Evolutionary conservation across 2,329 filamentous ascomycete species (phyloP).

Genomic region (Aureobasidium sp.): DNA sequence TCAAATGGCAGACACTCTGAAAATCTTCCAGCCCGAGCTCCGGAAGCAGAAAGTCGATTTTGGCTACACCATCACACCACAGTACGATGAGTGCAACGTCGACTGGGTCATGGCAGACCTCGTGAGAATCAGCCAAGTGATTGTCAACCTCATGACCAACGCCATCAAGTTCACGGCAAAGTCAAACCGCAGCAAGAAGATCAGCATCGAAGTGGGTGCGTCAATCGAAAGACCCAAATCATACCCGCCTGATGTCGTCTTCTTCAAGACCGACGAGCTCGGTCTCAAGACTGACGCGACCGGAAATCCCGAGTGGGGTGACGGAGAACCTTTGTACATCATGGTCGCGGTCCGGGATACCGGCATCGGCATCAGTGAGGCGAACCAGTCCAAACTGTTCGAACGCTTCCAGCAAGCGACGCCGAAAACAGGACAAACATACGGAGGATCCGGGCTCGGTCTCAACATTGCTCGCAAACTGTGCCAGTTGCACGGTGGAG

Average conservation of each 20-base stretch:
- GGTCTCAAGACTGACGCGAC: slow-evolving; percentile 37
- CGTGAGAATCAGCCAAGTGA: slow-evolving; percentile 18
- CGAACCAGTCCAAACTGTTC: slow-evolving; percentile 17
- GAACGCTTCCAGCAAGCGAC: slow-evolving; percentile 18
- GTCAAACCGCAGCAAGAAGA: slow-evolving; percentile 13
- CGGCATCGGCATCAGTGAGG: slow-evolving; percentile 19
- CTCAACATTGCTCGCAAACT: slow-evolving; percentile 42
- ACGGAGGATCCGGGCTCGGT: slow-evolving; percentile 36
- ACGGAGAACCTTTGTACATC: slow-evolving; percentile 17
- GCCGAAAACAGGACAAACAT: slow-evolving; percentile 20
- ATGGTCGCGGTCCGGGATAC: slow-evolving; percentile 27
- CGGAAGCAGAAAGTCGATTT: slow-evolving; percentile 27
- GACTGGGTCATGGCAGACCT: slow-evolving; percentile 19
- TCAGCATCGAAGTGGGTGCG: slow-evolving; percentile 23
- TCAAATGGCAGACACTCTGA: slow-evolving; percentile 25
- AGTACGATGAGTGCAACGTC: slow-evolving; percentile 24
- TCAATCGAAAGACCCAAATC: slow-evolving; percentile 31
- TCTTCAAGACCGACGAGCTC: slow-evolving; percentile 16
- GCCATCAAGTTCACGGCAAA: slow-evolving; percentile 22
- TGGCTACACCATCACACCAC: slow-evolving; percentile 23
- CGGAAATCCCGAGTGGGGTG: slow-evolving; percentile 36
- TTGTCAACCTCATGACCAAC: slow-evolving; percentile 20
- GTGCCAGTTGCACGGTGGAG: slow-evolving; percentile 38
- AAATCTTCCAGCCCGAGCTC: slow-evolving; percentile 32
- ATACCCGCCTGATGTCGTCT: slow-evolving; percentile 33